Percentiles rank a stretch among this genome's conserved stretches.
Conservation (phyloP, 2,329 filamentous ascomycete species). For the Colletotrichum gloeosporioides region DNA sequence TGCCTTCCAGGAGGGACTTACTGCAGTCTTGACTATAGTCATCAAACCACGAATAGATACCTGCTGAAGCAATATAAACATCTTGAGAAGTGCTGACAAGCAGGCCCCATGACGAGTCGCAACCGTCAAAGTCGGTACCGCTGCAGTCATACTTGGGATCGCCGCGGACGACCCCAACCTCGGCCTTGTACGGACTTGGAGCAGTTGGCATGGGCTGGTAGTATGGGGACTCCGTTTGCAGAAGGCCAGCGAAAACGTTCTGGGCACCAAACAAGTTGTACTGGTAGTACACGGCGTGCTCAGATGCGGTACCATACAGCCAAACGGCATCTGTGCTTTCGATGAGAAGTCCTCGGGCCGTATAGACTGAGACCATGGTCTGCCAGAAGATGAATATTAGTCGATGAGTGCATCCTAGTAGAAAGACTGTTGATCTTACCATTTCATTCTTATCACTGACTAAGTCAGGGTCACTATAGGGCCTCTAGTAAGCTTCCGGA, state of each 20-base stretch:
- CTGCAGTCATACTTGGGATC: constrained; percentile 24
- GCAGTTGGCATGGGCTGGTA: constrained; percentile 48
- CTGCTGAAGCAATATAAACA: constrained; percentile 28
- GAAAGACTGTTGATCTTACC: constrained; percentile 24
- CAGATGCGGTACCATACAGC: constrained; percentile 51
- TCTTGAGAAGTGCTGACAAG: constrained; percentile 17
- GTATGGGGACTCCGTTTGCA: constrained; percentile 73
- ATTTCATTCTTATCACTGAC: constrained; percentile 65
- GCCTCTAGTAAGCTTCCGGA: neutral
- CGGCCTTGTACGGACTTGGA: constrained; percentile 23
- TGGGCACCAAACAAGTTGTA: constrained; percentile 54
- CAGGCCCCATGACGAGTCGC: constrained; percentile 29
- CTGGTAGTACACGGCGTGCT: constrained; percentile 57
- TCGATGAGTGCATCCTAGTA: neutral
- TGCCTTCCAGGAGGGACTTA: neutral
- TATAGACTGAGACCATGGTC: constrained; percentile 32
- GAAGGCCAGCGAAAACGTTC: constrained; percentile 61
- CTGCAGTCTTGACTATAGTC: constrained; percentile 25
- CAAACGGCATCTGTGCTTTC: constrained; percentile 35
- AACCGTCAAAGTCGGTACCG: constrained; percentile 16
- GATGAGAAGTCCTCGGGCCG: constrained; percentile 39
- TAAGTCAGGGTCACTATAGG: constrained; percentile 12
- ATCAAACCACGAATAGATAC: constrained; percentile 31
- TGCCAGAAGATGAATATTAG: neutral
- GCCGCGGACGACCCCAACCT: neutral